Base-by-base conservation (phyloP, 2,329 filamentous ascomycete genomes). In the Ilyonectria sp. region DNA sequence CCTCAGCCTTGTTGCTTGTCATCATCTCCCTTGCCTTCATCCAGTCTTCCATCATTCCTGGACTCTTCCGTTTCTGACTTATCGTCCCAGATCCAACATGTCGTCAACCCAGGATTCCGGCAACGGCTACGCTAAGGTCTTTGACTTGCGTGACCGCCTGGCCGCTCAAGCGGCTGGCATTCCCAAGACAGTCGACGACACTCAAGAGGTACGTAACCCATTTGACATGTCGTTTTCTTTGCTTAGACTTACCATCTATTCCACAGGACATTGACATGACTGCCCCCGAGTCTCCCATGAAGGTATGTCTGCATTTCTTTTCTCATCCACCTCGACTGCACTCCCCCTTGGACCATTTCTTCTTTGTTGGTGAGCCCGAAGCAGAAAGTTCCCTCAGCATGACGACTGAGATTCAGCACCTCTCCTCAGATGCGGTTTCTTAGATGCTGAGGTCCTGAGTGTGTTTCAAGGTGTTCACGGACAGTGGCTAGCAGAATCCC, bases 231-330 rank as follows among this genome's bases (percentile, higher is more conserved):
- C 5, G 11, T 35, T 21, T 26, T 9, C 13, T 17, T 21, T 19
- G 46, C 46, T 21, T 29, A 23, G 11, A n/a, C 29, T 21, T 1
- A 8, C 40, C 50, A 23, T n/a, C n/a, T n/a, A n/a, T n/a, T n/a
- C n/a, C n/a, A n/a, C 5, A 35, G 17, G 61, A 69, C 0, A 15
- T 60, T 3, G 57, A 62, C 2, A 69, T 69, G 56, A 2, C 0
- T 0, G 15, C 10, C 29, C 6, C 8, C 2, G 31, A 35, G 21
- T n/a, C n/a, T 4, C 17, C 15, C 2, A n/a, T 29, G 2, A 35
- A 61, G 69, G 70, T 68, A 72, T 72, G 63, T 70, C 67, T 68
- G 67, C 60, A 50, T 65, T 63, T 69, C 19, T 46, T 37, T 58
- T 63, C 59, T 47, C 69, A 71, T 71, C 70, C 69, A 72, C 7